Conservation (phyloP, 75 land plant species). For the Azolla pinnata region DNA sequence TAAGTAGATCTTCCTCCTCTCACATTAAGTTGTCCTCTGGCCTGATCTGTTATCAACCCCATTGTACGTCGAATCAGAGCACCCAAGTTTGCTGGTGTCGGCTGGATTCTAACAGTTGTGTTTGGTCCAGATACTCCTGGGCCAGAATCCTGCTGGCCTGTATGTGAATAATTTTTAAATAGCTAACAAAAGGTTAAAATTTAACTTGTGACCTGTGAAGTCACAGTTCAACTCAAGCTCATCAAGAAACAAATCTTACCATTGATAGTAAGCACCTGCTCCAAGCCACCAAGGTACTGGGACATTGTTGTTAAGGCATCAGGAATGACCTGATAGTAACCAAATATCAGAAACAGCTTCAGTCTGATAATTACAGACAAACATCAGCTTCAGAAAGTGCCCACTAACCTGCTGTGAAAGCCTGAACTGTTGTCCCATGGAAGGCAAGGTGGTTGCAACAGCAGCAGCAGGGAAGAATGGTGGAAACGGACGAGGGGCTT, state of each 20-base stretch:
- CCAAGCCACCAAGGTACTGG: constrained; percentile 59
- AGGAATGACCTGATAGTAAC: constrained; percentile 81
- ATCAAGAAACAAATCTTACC: no score
- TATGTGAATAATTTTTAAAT: no score
- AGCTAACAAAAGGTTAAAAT: no score
- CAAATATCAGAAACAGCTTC: constrained; percentile 2
- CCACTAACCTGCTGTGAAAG: constrained; percentile 6
- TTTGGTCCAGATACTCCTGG: neutral
- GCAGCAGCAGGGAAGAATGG: no score
- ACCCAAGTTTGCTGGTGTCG: constrained; percentile 65
- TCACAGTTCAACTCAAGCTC: no score
- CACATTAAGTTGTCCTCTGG: constrained; percentile 49
- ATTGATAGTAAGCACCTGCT: constrained; percentile 43
- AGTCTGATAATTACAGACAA: neutral
- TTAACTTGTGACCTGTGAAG: no score
- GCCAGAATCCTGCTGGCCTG: constrained; percentile 5
- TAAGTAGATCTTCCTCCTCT: no score
- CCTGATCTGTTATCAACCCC: constrained; percentile 49
- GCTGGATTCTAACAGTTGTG: constrained; percentile 17
- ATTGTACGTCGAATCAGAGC: constrained; percentile 52
- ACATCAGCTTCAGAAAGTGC: neutral
- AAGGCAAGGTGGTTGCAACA: neutral
- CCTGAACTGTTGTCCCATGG: neutral
- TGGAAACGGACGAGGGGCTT: no score
- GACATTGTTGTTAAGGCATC: constrained; percentile 86